These are phyloP conservation scores for Grigorovia yakushimaensis DNA, from an alignment of 805 yeast species.

Conservation along the genomic window DNA sequence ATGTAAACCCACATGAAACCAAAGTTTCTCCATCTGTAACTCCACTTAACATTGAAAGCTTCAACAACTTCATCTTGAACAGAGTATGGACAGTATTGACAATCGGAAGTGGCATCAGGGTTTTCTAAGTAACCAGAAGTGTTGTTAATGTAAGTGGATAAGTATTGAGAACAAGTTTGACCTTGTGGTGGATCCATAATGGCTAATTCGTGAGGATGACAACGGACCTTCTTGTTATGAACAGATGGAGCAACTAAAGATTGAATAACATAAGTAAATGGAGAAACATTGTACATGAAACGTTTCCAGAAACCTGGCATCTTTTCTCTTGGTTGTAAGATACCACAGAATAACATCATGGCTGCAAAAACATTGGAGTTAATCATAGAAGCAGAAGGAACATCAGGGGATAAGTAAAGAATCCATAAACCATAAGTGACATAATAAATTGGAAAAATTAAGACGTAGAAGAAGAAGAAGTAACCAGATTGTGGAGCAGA, in stretches of 20 bases:
- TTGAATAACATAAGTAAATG: conserved; percentile 40
- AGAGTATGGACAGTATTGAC: conserved; percentile 51
- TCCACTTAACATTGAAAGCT: conserved; percentile 31
- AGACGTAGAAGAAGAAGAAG: conserved; percentile 39
- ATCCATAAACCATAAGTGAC: conserved; percentile 46
- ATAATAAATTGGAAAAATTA: conserved; percentile 42
- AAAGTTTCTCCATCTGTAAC: conserved; percentile 57
- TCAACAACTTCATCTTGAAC: conserved; percentile 52
- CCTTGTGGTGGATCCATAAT: conserved; percentile 37
- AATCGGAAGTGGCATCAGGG: conserved; percentile 38
- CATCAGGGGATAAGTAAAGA: conserved; percentile 36
- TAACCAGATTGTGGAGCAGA: conserved; percentile 43
- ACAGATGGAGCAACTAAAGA: conserved; percentile 33
- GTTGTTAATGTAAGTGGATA: conserved; percentile 27
- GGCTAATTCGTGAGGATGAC: conserved; percentile 31
- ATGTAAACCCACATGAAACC: conserved; percentile 45
- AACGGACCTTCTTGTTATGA: conserved; percentile 31
- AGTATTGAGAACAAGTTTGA: conserved; percentile 40
- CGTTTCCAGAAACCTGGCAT: conserved; percentile 42
- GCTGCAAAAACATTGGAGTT: conserved; percentile 41
- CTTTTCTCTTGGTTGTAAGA: conserved; percentile 34
- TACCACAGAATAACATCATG: conserved; percentile 46
- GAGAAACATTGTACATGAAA: conserved; percentile 37
- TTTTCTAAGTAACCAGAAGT: conserved; percentile 39
- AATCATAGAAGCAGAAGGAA: conserved; percentile 35